These are phyloP conservation scores for Eimeria brunetti DNA, from an alignment of 169 alveolate species.

Conservation along the genomic window DNA sequence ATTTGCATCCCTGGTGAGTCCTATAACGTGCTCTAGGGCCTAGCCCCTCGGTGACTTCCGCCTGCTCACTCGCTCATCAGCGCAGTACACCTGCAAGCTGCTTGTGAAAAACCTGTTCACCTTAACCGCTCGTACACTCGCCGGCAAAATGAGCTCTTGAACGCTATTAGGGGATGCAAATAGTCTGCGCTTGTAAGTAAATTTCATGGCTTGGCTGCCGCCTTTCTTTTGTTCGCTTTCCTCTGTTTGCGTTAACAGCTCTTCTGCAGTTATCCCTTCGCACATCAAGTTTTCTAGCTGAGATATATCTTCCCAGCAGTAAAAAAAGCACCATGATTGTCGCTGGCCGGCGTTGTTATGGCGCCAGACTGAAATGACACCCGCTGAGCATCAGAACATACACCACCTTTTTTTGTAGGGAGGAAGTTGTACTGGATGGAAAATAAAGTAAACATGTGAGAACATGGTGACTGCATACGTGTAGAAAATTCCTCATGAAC, in stretches of 20 bases:
- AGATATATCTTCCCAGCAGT: constrained; percentile 72
- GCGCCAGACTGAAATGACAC: constrained; percentile 70
- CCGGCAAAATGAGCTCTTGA: constrained; percentile 15
- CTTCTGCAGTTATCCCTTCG: constrained; percentile 44
- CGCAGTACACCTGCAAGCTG: constrained; percentile 48
- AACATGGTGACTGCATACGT: too few species aligned
- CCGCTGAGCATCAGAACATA: constrained; percentile 7
- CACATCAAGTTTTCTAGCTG: constrained; percentile 27
- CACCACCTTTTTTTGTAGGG: not conserved
- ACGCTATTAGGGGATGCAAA: not conserved
- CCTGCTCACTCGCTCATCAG: constrained; percentile 52
- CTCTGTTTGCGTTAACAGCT: not conserved
- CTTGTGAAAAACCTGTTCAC: constrained; percentile 27
- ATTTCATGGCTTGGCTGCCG: constrained; percentile 2
- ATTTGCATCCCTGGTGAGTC: not conserved
- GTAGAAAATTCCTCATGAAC: too few species aligned
- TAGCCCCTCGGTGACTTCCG: not conserved
- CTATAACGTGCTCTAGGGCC: not conserved
- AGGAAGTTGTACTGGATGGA: too few species aligned
- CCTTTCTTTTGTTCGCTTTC: not conserved
- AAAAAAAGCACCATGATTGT: constrained; percentile 40
- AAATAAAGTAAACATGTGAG: too few species aligned
- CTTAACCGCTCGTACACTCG: constrained; percentile 13
- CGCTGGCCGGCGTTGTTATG: not conserved
- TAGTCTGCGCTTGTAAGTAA: constrained; percentile 49